Base-by-base conservation (phyloP, 768 basidiomycete species). In the Kwoniella dejecticola region DNA sequence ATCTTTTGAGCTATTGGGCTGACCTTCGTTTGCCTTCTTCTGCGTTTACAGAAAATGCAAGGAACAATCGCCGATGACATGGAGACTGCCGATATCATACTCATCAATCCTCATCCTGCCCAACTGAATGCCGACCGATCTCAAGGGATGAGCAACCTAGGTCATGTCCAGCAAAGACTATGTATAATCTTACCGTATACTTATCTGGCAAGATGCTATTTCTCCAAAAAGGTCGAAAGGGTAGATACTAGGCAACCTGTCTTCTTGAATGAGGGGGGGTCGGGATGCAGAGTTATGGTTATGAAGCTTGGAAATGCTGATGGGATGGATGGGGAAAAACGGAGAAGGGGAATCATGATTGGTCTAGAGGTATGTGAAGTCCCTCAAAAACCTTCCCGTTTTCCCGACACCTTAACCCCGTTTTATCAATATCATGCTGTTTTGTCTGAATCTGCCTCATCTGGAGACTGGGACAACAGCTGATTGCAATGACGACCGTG, bases 311-410 rank as follows among this genome's bases (percentile, higher is more conserved):
- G 42, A n/a, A n/a, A n/a, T n/a, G n/a, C n/a, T 10, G 45, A 52
- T 15, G 59, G 42, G 13, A 8, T 15, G 8, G 50, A 53, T 7
- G 57, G 46, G 7, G 46, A 48, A 17, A 27, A 30, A 29, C 6
- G 31, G 15, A 52, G 59, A n/a, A 44, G 42, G 19, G 10, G n/a
- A 4, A 24, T 62, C 2, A 62, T 62, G 60, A 21, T 27, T n/a
- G 38, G 45, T 50, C 53, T 62, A 23, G 60, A 62, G 44, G 60
- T 62, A 42, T 36, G 60, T 41, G n/a, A n/a, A n/a, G n/a, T n/a
- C n/a, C n/a, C n/a, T n/a, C n/a, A n/a, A n/a, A n/a, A n/a, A n/a
- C n/a, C 10, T 17, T 38, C 13, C 19, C 30, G n/a, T 26, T 55
- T 31, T 50, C 23, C 8, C n/a, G 11, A 10, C 49, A 31, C 26